Evolutionary conservation across 139 green algal genomes (phyloP), one percentile per base, ranked within the genome.

Genomic region (Prasinococcaceae sp.): DNA sequence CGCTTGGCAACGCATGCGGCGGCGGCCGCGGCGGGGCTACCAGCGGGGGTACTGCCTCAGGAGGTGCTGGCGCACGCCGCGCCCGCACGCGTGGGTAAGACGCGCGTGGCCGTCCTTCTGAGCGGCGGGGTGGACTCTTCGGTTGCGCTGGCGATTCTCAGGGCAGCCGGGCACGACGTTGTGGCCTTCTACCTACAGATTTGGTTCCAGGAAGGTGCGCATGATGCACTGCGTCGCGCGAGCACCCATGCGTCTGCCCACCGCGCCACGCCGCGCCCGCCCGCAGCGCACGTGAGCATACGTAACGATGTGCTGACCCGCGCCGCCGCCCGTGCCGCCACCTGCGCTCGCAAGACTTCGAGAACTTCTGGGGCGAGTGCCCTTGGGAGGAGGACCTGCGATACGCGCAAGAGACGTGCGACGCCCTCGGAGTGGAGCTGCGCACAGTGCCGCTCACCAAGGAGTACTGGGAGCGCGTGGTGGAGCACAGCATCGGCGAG

Each of bases 341-440:
- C 10, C 33, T 12, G 9, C 33, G 9, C 12, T 12, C 12, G 10
- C 49, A 95, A 60, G 88, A 97, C 61, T 97, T 95, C 49, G 55
- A 80, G 1, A 98, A 98, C 74, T 86, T 76, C 36, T 98, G 67
- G 67, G 47, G 17, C 77, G 53, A 76, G 0, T 98, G 90, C 52
- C 90, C 90, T 6, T 98, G 90, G 90, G 85, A 97, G 62, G 85
- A 95, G 38, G 90, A 98, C 61, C 59, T 98, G 44, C n/a, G 60
- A 5, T 88, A 84, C 47, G 92, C 85, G 25, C 59, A 72, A 3
- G 59, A 79, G 61, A 86, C 93, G 48, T 70, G 64, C 40, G 52
- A 63, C n/a, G 38, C 56, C 36, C 33, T 33, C 12, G 70, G 68
- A 2, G 83, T 96, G 17, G 58, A 71, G 8, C 61, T 96, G 48